phyloP scores from a whole-genome alignment of 2,329 filamentous ascomycete species.

The Alternaria novae-zelandiae region DNA sequence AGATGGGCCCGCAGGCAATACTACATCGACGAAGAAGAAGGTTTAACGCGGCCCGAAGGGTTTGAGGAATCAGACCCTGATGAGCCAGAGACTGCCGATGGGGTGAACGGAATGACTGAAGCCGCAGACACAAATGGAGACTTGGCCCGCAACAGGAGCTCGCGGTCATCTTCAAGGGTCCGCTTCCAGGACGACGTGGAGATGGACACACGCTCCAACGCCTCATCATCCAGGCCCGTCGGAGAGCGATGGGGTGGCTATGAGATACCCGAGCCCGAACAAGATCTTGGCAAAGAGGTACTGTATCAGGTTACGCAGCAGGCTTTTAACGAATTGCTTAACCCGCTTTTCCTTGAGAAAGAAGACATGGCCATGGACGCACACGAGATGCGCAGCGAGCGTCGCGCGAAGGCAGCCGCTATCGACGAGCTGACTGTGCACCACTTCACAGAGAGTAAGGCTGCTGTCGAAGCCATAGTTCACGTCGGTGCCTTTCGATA shows the following conservation, averaged over 20 bases:
- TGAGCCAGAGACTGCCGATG: slow-evolving; percentile 15
- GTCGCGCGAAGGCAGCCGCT: slow-evolving; percentile 25
- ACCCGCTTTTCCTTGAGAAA: slow-evolving; percentile 80
- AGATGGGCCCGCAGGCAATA: slow-evolving; percentile 78
- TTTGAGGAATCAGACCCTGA: slow-evolving; percentile 12
- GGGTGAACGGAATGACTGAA: slow-evolving; percentile 10
- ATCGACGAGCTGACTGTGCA: slow-evolving; percentile 27
- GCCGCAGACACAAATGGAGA: slow-evolving; percentile 25
- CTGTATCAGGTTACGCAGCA: slow-evolving; percentile 91
- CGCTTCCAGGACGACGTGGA: slow-evolving; percentile 77
- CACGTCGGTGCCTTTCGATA: slow-evolving; percentile 36
- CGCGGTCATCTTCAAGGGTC: slow-evolving; percentile 79
- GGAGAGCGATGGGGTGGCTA: slow-evolving; percentile 77
- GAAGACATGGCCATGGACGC: slow-evolving; percentile 78
- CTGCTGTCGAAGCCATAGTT: slow-evolving; percentile 23
- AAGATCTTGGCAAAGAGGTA: slow-evolving; percentile 84
- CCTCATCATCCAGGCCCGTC: slow-evolving; percentile 71
- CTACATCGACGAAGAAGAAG: slow-evolving; percentile 86
- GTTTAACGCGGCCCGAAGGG: slow-evolving; percentile 52
- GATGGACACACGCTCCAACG: slow-evolving; percentile 73
- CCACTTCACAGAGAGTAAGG: slow-evolving; percentile 19
- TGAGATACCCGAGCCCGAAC: slow-evolving; percentile 79
- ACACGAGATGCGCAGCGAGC: slow-evolving; percentile 48
- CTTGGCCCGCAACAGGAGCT: slow-evolving; percentile 45
- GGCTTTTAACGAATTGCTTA: slow-evolving; percentile 89